These are phyloP conservation scores for Straminergon stramineum DNA, from an alignment of 225 moss, liverwort and hornwort genomes.

Conservation along the genomic window DNA sequence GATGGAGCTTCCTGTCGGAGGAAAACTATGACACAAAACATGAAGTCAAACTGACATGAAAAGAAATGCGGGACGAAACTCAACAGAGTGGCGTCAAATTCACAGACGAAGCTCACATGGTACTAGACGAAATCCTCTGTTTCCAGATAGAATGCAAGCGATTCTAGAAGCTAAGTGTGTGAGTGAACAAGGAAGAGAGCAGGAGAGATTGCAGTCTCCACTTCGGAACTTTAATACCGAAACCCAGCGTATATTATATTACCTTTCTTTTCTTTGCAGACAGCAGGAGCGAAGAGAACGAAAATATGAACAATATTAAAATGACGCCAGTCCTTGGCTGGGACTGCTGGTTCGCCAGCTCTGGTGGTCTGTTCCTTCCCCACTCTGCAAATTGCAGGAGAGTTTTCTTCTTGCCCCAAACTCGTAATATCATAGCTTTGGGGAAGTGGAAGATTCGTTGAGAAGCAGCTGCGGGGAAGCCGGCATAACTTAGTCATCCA, in stretches of 20 bases:
- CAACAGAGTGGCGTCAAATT: neutral
- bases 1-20: neutral
- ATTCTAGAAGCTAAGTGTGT: neutral
- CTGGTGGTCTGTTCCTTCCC: neutral
- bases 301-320: too few relatives aligned
- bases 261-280: neutral
- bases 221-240: neutral
- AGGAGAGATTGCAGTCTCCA: neutral
- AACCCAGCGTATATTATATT: neutral
- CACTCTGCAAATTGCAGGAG: neutral
- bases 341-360: neutral
- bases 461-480: neutral
- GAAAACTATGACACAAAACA: neutral
- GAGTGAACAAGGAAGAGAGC: neutral
- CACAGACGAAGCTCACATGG: neutral
- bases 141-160: neutral
- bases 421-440: neutral
- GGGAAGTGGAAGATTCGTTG: neutral
- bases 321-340: neutral
- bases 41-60: neutral
- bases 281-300: neutral
- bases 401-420: neutral
- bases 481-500: neutral
- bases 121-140: neutral
- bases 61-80: neutral